Evolutionary conservation across 1,284 basidiomycete genomes (phyloP), one percentile per base, ranked within the genome.

Genomic region (Amylostereum chailletii): DNA sequence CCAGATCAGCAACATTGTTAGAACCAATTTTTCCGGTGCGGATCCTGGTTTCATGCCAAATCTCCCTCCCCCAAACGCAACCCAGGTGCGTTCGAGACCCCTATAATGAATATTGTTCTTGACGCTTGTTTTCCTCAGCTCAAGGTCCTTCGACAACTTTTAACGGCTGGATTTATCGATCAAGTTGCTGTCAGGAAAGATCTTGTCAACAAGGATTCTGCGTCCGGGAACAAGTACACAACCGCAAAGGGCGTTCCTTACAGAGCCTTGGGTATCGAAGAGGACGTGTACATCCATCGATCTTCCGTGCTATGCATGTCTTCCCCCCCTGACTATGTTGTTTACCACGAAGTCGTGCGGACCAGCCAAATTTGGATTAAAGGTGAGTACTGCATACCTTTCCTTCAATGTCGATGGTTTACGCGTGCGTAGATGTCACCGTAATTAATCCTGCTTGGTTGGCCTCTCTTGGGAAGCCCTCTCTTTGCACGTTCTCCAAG

Each of bases 181-280:
- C 94, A 97, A 64, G 82, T 98, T 2, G 96, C 96, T 10, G 79
- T 95, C 27, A 83, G 96, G 19, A 93, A 92, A 59, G 94, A 98
- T 61, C 65, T 92, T 42, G 75, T 86, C 7, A 74, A 81, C 41
- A 79, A 77, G 53, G 71, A 71, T 32, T 63, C 71, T 1, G 68
- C 71, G 2, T 70, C 74, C n/a, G 90, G 86, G 3, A 67, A 74
- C 34, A 83, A 90, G 57, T 88, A 79, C 65, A 74, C 83, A 5
- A 90, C 83, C 11, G 79, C 86, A 0, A 84, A 83, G 53, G 85
- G 86, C 10, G 81, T 99, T 5, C 73, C 93, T 0, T 99, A 99
- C 66, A 79, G 77, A 51, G 89, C 93, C 0, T 65, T 94, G 43
- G 90, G 90, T 3, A 76, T 97, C 34, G 59, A 73, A 11, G 91